Percentiles rank a stretch among this genome's conserved stretches.
These are phyloP conservation scores for Cercospora zeina DNA, from an alignment of 2,329 filamentous ascomycete genomes.

Conservation along the genomic window DNA sequence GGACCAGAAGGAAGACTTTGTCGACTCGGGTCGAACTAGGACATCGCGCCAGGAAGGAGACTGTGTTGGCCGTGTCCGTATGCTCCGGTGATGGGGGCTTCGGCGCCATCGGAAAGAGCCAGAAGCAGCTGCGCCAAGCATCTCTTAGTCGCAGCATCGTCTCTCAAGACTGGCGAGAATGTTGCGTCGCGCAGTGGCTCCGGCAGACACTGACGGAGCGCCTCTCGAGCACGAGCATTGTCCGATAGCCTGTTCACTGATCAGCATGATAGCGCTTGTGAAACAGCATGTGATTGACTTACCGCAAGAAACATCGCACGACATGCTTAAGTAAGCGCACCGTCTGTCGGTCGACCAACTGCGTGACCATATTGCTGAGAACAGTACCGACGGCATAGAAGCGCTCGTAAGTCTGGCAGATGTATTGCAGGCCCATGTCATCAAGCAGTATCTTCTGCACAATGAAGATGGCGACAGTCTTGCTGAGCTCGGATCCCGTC, in stretches of 20 bases:
- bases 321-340: constrained; percentile 95
- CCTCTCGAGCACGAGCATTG: constrained; percentile 92
- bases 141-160: constrained; percentile 95
- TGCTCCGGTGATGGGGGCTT: constrained; percentile 12
- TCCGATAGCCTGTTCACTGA: constrained; percentile 71
- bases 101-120: constrained; percentile 74
- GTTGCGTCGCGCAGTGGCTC: constrained; percentile 98
- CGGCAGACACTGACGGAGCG: constrained; percentile 90
- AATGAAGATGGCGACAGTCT: constrained; percentile 99
- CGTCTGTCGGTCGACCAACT: constrained; percentile 96
- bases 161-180: constrained; percentile 91
- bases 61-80: constrained; percentile 16
- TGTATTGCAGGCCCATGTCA: constrained; percentile 95
- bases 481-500: constrained; percentile 95
- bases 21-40: constrained; percentile 5
- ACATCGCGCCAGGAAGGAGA: constrained; percentile 7
- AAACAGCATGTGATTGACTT: constrained; percentile 40
- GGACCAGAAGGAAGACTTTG: constrained; percentile 1
- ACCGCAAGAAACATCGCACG: constrained; percentile 94
- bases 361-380: constrained; percentile 96
- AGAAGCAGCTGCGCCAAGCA: constrained; percentile 96
- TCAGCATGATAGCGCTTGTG: constrained; percentile 5
- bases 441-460: constrained; percentile 98
- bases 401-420: constrained; percentile 96
- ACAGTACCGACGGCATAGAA: constrained; percentile 98